Conservation (phyloP, 73 alveolate species). For the Paramecium primaurelia region DNA sequence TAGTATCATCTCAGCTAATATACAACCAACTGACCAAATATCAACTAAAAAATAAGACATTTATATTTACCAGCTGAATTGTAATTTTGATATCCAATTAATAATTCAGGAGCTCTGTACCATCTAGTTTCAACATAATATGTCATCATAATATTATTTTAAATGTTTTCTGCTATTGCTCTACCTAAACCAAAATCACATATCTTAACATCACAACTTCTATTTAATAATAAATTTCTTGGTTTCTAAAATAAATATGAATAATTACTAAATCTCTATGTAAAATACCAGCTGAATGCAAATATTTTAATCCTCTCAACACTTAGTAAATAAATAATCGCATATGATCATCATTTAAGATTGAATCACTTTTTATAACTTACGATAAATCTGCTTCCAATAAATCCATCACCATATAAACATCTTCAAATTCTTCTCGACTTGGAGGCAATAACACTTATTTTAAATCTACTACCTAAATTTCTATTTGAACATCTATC, state of each 20-base stretch:
- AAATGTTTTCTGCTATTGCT: constrained; percentile 45
- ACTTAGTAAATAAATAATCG: constrained; percentile 75
- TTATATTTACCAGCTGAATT: constrained; percentile 43
- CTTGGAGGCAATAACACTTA: constrained; percentile 62
- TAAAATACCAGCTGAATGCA: constrained; percentile 82
- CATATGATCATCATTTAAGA: constrained; percentile 77
- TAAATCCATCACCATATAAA: constrained; percentile 75
- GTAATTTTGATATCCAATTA: constrained; percentile 21
- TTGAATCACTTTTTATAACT: constrained; percentile 70
- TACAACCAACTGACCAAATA: constrained; percentile 63
- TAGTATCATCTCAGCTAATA: constrained; percentile 19
- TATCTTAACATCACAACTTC: constrained; percentile 58
- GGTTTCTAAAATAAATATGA: constrained; percentile 31
- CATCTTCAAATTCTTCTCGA: constrained; percentile 66
- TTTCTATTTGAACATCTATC: no score
- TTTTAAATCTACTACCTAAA: constrained; percentile 55
- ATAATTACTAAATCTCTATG: constrained; percentile 66
- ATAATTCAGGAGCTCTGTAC: constrained; percentile 62
- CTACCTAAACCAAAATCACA: constrained; percentile 61
- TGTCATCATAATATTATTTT: not conserved
- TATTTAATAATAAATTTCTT: constrained; percentile 46
- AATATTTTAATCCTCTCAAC: constrained; percentile 79
- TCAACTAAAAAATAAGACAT: not conserved
- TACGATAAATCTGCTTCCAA: constrained; percentile 82
- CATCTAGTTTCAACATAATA: constrained; percentile 49